Percentiles rank a stretch among this genome's conserved stretches.
Evolutionary conservation across 2,329 filamentous ascomycete genomes (phyloP).

Genomic region (Xylaria sp.): DNA sequence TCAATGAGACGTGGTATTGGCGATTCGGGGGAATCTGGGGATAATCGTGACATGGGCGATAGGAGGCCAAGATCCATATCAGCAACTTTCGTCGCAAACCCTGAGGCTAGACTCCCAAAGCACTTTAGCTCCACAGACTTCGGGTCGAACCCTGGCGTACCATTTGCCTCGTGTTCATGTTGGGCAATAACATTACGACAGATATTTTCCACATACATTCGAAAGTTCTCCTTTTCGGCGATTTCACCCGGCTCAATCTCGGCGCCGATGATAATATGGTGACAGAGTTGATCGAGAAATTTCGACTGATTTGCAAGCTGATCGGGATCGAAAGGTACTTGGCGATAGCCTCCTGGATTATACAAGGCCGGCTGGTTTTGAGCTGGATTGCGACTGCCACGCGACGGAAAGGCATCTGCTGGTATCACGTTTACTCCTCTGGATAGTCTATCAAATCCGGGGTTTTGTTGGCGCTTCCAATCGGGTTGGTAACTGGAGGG

Average conservation of each 20-base stretch:
- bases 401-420: constrained; percentile 44
- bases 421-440: constrained; percentile 42
- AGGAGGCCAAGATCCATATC: constrained; percentile 90
- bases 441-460: constrained; percentile 30
- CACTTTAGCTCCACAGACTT: constrained; percentile 75
- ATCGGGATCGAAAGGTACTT: constrained; percentile 52
- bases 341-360: constrained; percentile 47
- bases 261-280: constrained; percentile 63
- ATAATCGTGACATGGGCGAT: constrained; percentile 67
- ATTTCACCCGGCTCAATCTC: constrained; percentile 74
- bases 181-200: constrained; percentile 69
- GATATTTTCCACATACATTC: constrained; percentile 70
- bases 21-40: constrained; percentile 65
- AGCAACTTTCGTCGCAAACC: constrained; percentile 87
- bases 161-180: constrained; percentile 59
- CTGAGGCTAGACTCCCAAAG: constrained; percentile 85
- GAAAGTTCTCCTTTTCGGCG: constrained; percentile 76
- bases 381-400: constrained; percentile 35
- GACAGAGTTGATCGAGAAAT: constrained; percentile 62
- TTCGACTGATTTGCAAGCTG: constrained; percentile 61
- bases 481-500: constrained; percentile 37
- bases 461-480: constrained; percentile 43
- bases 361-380: constrained; percentile 49
- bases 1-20: constrained; percentile 80
- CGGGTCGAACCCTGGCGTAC: constrained; percentile 60